Percentiles rank a stretch among this genome's conserved stretches.
Evolutionary conservation across 768 basidiomycete genomes (phyloP).

Genomic region (Russula olivacea): DNA sequence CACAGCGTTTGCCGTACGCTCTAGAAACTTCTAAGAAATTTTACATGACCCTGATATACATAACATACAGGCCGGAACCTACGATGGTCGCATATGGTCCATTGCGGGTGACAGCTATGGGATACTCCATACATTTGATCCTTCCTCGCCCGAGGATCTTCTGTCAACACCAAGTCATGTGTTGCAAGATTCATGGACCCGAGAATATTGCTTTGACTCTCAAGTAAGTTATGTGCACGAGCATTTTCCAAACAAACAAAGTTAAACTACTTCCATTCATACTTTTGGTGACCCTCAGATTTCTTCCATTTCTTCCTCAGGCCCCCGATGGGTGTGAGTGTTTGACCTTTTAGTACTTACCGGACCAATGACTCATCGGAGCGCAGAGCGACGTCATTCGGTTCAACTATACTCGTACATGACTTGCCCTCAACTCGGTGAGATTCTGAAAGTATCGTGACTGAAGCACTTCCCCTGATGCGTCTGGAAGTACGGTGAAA

Average conservation of each 20-base stretch:
- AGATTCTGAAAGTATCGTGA: neutral
- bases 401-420: slow-evolving; percentile 14
- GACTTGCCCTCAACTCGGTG: slow-evolving; percentile 13
- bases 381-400: slow-evolving; percentile 25
- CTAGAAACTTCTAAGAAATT: neutral
- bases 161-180: slow-evolving; percentile 3
- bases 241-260: neutral
- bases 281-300: slow-evolving; percentile 9
- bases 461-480: neutral
- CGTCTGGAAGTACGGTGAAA: slow-evolving; percentile 4
- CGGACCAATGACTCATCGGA: neutral
- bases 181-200: slow-evolving; percentile 17
- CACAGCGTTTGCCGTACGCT: slow-evolving; percentile 19
- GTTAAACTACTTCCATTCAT: slow-evolving; percentile 2
- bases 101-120: slow-evolving; percentile 21
- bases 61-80: slow-evolving; percentile 7
- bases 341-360: neutral
- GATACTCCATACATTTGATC: slow-evolving; percentile 12
- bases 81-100: slow-evolving; percentile 8
- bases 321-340: slow-evolving; percentile 23
- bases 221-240: slow-evolving; percentile 4
- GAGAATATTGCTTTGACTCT: slow-evolving; percentile 6
- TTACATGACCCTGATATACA: neutral
- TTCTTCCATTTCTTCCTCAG: slow-evolving; percentile 24
- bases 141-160: neutral